Percentiles rank a stretch among this genome's conserved stretches.
phyloP scores from a whole-genome alignment of 108 stramenopile genomes.

The Skeletonema menzelii region DNA sequence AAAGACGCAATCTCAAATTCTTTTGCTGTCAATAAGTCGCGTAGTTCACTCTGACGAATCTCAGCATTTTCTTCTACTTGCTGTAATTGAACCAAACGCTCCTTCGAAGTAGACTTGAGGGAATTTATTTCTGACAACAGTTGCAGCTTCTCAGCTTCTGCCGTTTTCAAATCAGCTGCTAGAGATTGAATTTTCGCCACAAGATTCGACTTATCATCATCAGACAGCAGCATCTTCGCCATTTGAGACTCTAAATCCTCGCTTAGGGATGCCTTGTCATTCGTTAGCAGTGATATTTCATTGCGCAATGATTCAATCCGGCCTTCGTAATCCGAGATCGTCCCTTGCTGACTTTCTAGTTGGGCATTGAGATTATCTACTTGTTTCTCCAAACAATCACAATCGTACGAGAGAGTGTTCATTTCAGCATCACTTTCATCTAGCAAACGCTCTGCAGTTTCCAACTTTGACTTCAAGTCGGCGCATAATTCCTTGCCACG shows the following conservation, averaged over 20 bases:
- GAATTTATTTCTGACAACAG: neutral
- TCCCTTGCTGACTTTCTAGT: neutral
- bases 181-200: neutral
- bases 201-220: slow-evolving; percentile 1
- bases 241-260: neutral
- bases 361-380: slow-evolving; percentile 10
- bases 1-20: slow-evolving; percentile 9
- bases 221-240: neutral
- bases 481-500: slow-evolving; percentile 5
- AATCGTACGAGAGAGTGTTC: slow-evolving; percentile 7
- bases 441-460: slow-evolving; percentile 25
- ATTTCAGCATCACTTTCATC: slow-evolving; percentile 37
- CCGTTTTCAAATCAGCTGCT: neutral
- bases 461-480: slow-evolving; percentile 26
- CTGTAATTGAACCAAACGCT: neutral
- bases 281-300: neutral
- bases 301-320: neutral
- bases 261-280: neutral
- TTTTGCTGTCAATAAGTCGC: neutral
- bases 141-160: neutral
- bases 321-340: neutral
- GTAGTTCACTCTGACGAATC: neutral
- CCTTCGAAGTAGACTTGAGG: neutral
- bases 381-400: slow-evolving; percentile 8
- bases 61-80: neutral